Percentiles rank a stretch among this genome's conserved stretches.
These are phyloP conservation scores for Umbelopsis sp. DNA, from an alignment of 192 early-diverging fungal species.

Conservation along the genomic window DNA sequence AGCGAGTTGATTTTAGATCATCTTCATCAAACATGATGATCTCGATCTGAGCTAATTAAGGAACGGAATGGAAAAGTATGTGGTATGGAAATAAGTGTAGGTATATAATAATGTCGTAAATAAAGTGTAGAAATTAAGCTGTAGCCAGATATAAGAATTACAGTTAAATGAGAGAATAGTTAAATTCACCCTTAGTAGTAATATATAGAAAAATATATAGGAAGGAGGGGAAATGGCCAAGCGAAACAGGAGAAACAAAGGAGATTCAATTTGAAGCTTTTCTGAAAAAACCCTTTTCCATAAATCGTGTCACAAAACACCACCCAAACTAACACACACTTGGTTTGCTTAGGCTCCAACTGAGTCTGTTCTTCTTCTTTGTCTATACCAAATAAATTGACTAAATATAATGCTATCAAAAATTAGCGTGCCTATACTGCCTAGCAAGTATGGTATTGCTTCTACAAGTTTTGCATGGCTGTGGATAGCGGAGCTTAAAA, in stretches of 20 bases:
- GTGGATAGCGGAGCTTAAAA: conserved; percentile 25
- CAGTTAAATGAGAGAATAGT: not conserved
- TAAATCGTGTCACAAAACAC: not conserved
- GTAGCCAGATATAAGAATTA: not conserved
- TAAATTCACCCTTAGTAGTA: not conserved
- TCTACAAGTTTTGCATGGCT: not conserved
- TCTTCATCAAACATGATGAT: conserved; percentile 20
- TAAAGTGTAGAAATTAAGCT: not conserved
- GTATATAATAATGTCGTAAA: not conserved
- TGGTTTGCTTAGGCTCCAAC: not conserved
- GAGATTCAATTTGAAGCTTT: conserved; percentile 6
- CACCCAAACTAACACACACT: not conserved
- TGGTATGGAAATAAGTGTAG: not conserved
- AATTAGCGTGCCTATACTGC: conserved; percentile 66
- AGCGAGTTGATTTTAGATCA: conserved; percentile 9
- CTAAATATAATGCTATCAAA: conserved; percentile 72
- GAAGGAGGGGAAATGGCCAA: not conserved
- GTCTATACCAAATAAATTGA: conserved; percentile 42
- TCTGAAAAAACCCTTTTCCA: not conserved
- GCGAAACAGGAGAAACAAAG: conserved; percentile 11
- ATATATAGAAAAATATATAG: not conserved
- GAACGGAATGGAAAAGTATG: not conserved
- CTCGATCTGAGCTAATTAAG: not conserved
- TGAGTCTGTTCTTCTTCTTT: not conserved
- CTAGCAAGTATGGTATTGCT: conserved; percentile 63